Evolutionary conservation across 2,329 filamentous ascomycete genomes (phyloP).

Genomic region (Penicillium sp.): DNA sequence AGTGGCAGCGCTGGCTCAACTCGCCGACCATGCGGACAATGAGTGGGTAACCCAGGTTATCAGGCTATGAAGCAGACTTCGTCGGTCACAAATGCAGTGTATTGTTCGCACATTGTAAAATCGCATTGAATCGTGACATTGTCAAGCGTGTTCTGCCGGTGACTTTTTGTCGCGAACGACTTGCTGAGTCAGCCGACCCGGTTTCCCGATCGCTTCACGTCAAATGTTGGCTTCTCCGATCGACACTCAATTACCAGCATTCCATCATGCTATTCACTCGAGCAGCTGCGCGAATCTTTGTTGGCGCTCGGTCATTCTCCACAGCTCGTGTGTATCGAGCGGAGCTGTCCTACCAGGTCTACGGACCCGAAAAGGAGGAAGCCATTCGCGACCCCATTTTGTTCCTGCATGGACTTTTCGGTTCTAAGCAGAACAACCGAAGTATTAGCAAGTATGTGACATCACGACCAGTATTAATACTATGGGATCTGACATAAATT

Average conservation of each 20-base stretch:
- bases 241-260: not conserved
- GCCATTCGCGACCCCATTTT: constrained; percentile 64
- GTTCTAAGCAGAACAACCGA: constrained; percentile 92
- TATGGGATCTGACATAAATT: not conserved
- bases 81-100: no score
- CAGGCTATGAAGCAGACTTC: no score
- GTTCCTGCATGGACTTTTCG: constrained; percentile 90
- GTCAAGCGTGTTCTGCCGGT: no score
- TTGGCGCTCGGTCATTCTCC: constrained; percentile 31
- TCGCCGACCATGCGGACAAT: no score
- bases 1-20: no score
- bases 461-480: not conserved
- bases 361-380: constrained; percentile 35
- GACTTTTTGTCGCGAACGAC: not conserved
- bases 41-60: no score
- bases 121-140: no score
- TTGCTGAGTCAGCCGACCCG: not conserved
- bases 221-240: not conserved
- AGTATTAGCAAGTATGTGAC: constrained; percentile 82
- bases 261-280: constrained; percentile 3
- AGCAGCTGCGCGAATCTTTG: constrained; percentile 10
- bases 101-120: no score
- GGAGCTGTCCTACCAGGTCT: constrained; percentile 39
- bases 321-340: constrained; percentile 27
- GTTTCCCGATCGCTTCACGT: not conserved